Evolutionary conservation across 2,329 filamentous ascomycete species (phyloP).

Genomic region (Madurella fahalii): DNA sequence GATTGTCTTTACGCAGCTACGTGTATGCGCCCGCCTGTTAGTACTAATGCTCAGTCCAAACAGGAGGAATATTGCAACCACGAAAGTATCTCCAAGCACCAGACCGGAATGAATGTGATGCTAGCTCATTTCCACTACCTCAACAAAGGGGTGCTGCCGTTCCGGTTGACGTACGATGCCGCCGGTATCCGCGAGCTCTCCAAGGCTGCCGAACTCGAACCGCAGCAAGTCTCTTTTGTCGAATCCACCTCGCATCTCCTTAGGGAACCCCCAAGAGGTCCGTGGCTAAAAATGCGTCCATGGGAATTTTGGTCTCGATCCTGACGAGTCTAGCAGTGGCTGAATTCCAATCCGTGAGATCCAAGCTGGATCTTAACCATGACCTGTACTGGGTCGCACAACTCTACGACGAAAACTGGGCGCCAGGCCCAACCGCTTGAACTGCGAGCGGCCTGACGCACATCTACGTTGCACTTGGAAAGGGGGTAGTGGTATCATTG

Average conservation of each 20-base stretch:
- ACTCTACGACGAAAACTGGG: constrained; percentile 21
- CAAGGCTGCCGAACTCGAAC: constrained; percentile 17
- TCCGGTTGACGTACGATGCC: constrained; percentile 13
- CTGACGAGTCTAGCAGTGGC: background rate
- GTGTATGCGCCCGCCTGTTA: background rate
- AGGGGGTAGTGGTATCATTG: no score
- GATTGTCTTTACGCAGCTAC: background rate
- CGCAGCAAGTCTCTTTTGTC: constrained; percentile 18
- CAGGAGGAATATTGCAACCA: constrained; percentile 19
- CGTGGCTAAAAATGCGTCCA: background rate
- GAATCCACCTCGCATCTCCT: constrained; percentile 12
- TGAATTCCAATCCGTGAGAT: background rate
- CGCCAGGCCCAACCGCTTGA: background rate
- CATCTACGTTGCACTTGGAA: no score
- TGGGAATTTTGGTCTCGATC: no score
- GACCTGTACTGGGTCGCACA: constrained; percentile 24
- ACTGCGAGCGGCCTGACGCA: background rate
- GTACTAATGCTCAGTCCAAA: background rate
- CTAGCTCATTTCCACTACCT: constrained; percentile 24
- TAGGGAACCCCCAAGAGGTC: constrained; percentile 11
- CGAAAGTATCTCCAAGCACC: constrained; percentile 18
- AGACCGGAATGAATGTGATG: constrained; percentile 19
- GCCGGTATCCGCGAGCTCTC: constrained; percentile 15
- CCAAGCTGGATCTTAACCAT: constrained; percentile 8
- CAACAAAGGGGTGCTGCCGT: constrained; percentile 21